Percentiles rank a stretch among this genome's conserved stretches.
Conservation (phyloP, 2,329 filamentous ascomycete species). For the Chrysoporthe deuterocubensis region DNA sequence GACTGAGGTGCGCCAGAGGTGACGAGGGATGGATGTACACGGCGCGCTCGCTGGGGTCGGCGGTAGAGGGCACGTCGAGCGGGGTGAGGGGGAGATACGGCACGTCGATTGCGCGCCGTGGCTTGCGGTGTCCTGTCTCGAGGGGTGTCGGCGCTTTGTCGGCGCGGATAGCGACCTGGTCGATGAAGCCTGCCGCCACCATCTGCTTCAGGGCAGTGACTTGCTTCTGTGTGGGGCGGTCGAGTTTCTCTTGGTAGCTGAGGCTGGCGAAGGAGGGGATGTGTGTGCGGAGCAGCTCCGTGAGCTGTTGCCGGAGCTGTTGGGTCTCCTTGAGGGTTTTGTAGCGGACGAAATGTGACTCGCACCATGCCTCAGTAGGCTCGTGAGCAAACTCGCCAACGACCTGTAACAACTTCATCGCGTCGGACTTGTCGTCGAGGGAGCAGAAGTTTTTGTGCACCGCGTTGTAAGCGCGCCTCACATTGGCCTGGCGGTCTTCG, state of each 20-base stretch:
- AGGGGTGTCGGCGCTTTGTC: slow-evolving; percentile 80
- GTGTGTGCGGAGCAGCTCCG: slow-evolving; percentile 76
- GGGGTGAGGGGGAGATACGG: slow-evolving; percentile 87
- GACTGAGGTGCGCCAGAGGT: slow-evolving; percentile 70
- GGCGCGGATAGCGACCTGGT: slow-evolving; percentile 89
- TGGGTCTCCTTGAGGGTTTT: slow-evolving; percentile 87
- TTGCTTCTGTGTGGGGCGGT: slow-evolving; percentile 67
- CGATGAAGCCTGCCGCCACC: slow-evolving; percentile 88
- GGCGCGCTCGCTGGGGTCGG: slow-evolving; percentile 59
- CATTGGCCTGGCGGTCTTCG: slow-evolving; percentile 69
- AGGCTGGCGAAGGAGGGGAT: slow-evolving; percentile 67
- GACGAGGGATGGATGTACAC: slow-evolving; percentile 91
- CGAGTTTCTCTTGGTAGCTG: slow-evolving; percentile 59
- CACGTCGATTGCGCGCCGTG: slow-evolving; percentile 86
- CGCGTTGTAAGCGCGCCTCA: slow-evolving; percentile 65
- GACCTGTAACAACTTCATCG: slow-evolving; percentile 86
- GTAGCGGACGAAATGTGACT: slow-evolving; percentile 79
- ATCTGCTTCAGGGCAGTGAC: slow-evolving; percentile 87
- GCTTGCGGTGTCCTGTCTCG: slow-evolving; percentile 65
- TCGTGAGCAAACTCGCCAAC: slow-evolving; percentile 86
- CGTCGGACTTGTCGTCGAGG: slow-evolving; percentile 83
- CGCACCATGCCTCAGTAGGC: slow-evolving; percentile 74
- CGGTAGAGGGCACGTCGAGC: slow-evolving; percentile 49
- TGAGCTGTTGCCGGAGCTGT: slow-evolving; percentile 82
- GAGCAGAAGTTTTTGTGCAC: slow-evolving; percentile 80